Conservation (phyloP, 2,329 filamentous ascomycete species). For the Fusarium liriodendri region DNA sequence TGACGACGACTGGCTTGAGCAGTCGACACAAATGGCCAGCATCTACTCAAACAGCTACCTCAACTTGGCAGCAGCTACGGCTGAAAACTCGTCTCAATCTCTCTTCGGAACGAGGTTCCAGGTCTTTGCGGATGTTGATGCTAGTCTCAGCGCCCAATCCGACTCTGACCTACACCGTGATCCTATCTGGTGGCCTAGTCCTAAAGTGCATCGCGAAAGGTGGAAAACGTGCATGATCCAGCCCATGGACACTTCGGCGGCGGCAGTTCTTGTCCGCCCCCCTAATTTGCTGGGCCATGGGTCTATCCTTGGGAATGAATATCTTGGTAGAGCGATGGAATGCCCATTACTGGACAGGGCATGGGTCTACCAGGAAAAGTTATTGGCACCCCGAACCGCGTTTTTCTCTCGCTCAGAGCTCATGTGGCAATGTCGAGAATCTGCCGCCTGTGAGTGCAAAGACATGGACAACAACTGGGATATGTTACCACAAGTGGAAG, state of each 20-base stretch:
- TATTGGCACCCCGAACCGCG: neutral
- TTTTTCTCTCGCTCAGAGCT: neutral
- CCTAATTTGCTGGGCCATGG: neutral
- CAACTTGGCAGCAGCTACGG: neutral
- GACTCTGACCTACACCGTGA: neutral
- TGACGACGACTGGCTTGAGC: neutral
- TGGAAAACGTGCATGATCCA: neutral
- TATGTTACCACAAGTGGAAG: neutral
- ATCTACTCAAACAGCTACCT: neutral
- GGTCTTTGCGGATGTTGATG: neutral
- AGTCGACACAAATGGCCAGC: neutral
- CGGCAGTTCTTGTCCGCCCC: neutral
- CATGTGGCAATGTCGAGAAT: neutral
- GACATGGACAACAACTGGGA: neutral
- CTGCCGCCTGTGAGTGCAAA: neutral
- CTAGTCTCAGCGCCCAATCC: neutral
- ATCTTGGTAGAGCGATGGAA: neutral
- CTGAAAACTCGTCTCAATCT: neutral
- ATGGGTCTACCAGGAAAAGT: neutral
- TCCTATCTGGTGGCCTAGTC: neutral
- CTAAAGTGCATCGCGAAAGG: neutral
- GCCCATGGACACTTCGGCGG: neutral
- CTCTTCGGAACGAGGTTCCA: neutral
- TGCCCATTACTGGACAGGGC: neutral
- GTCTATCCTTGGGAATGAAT: neutral